Conservation (phyloP, 352 stramenopile genomes). For the Phytophthora aleatoria region DNA sequence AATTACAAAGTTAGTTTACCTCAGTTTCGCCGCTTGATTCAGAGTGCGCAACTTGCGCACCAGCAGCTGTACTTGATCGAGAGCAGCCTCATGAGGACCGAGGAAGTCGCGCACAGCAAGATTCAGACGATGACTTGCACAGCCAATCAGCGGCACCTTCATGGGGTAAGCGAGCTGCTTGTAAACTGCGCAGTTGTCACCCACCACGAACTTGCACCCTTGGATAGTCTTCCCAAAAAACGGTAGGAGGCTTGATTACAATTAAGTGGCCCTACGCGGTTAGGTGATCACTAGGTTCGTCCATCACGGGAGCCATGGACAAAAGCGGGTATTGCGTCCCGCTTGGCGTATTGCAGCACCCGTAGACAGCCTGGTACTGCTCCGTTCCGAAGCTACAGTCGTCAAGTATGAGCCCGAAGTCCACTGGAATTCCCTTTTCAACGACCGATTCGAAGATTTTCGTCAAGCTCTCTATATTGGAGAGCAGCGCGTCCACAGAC, state of each 20-base stretch:
- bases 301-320: conserved; percentile 3
- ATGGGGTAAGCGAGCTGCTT: conserved; percentile 1
- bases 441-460: neutral
- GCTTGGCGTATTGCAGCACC: neutral
- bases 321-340: conserved; percentile 1
- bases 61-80: no score
- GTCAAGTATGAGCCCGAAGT: neutral
- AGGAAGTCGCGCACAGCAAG: no score
- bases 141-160: neutral
- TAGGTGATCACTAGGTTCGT: conserved; percentile 5
- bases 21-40: no score
- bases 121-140: conserved; percentile 2
- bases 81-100: no score
- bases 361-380: conserved; percentile 12
- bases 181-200: conserved; percentile 15
- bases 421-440: neutral
- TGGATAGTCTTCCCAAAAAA: neutral
- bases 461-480: no score
- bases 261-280: conserved; percentile 1
- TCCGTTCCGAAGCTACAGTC: neutral
- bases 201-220: neutral
- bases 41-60: no score
- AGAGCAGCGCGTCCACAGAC: no score
- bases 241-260: neutral
- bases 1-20: no score